phyloP scores from a whole-genome alignment of 1,284 basidiomycete species.

The Trichosporon faecale region DNA sequence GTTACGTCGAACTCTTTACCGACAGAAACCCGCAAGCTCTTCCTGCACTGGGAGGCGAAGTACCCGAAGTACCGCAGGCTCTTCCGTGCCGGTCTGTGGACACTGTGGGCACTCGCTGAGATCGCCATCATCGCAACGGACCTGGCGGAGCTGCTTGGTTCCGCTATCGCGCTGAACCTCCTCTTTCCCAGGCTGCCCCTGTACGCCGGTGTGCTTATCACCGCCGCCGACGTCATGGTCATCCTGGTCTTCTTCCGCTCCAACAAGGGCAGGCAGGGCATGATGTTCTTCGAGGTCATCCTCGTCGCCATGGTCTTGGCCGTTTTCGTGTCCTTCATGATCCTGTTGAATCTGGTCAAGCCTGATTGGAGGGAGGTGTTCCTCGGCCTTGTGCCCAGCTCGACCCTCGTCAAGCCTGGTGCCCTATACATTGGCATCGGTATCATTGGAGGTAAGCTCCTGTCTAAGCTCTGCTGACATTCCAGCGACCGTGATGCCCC shows the following conservation, averaged over 20 bases:
- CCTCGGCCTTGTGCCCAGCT: conserved; percentile 76
- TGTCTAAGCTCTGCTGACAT: conserved; percentile 8
- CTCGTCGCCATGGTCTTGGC: conserved; percentile 67
- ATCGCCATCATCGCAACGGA: conserved; percentile 72
- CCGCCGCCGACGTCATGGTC: conserved; percentile 76
- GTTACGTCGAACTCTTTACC: conserved; percentile 48
- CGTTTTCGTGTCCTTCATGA: conserved; percentile 75
- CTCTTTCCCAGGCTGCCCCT: conserved; percentile 75
- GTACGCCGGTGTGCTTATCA: conserved; percentile 78
- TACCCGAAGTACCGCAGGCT: conserved; percentile 62
- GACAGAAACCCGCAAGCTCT: conserved; percentile 63
- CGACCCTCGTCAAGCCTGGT: conserved; percentile 49
- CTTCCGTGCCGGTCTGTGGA: conserved; percentile 50
- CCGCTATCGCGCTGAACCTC: conserved; percentile 72
- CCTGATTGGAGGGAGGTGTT: conserved; percentile 78
- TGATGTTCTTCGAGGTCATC: conserved; percentile 67
- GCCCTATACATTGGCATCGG: conserved; percentile 73
- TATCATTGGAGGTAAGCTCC: conserved; percentile 50
- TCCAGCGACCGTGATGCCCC: conserved; percentile 77
- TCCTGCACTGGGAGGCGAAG: conserved; percentile 63
- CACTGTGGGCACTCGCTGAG: conserved; percentile 61
- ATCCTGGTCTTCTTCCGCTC: conserved; percentile 50
- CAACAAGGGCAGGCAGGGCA: conserved; percentile 44
- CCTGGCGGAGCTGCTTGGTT: conserved; percentile 67
- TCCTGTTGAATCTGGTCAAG: conserved; percentile 70